These are phyloP conservation scores for Diaporthe vaccinii DNA, from an alignment of 2,329 filamentous ascomycete species.

Conservation along the genomic window DNA sequence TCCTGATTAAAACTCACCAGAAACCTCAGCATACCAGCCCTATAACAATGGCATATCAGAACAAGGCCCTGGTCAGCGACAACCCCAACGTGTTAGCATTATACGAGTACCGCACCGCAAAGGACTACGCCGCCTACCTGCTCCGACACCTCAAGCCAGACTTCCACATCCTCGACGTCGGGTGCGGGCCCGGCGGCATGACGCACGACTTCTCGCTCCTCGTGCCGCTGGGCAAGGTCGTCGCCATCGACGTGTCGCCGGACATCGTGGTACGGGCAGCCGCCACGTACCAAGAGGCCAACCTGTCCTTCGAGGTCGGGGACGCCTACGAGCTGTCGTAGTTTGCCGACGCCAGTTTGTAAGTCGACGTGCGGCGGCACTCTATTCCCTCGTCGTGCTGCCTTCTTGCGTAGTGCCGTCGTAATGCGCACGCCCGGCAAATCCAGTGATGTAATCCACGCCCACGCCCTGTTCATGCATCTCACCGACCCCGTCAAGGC, in stretches of 20 bases:
- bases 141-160: slow-evolving; percentile 53
- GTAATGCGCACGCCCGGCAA: not conserved
- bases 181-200: slow-evolving; percentile 62
- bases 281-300: slow-evolving; percentile 45
- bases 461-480: slow-evolving; percentile 71
- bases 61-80: not conserved
- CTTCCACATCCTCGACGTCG: slow-evolving; percentile 58
- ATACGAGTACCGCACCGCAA: slow-evolving; percentile 52
- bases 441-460: slow-evolving; percentile 66
- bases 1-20: not conserved
- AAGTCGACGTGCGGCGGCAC: not conserved
- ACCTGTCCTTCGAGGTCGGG: slow-evolving; percentile 49
- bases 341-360: slow-evolving; percentile 61
- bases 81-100: not conserved
- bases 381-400: no score
- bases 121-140: slow-evolving; percentile 57
- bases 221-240: slow-evolving; percentile 53
- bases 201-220: slow-evolving; percentile 55
- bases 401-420: no score
- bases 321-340: slow-evolving; percentile 50
- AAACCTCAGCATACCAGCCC: not conserved
- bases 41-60: not conserved
- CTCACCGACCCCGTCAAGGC: slow-evolving; percentile 63
- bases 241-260: slow-evolving; percentile 53
- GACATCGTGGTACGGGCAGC: slow-evolving; percentile 44